Evolutionary conservation across 768 basidiomycete genomes (phyloP), one percentile per base, ranked within the genome.

Genomic region (Pulveroboletus sp.): DNA sequence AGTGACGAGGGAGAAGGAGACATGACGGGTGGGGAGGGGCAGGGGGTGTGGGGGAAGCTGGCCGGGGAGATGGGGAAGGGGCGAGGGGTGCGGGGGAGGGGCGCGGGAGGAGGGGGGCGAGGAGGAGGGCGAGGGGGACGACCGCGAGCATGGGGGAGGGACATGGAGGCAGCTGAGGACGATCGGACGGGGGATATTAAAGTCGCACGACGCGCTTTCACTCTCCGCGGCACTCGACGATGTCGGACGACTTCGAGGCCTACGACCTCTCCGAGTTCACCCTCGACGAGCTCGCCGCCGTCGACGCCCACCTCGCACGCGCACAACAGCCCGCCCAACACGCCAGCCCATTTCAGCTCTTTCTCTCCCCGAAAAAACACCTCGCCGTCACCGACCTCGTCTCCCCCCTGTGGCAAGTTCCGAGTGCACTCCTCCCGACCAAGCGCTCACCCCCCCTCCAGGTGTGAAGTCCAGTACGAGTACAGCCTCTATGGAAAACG

Each of bases 401-500:
- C 26, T 69, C 76, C 11, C 81, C 81, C 8, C 65, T 79, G 4
- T 89, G 85, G 86, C 84, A 65, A 49, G 86, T 84, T 65, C 74
- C 50, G 13, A 15, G 1, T 27, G 9, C 3, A 9, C 28, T 26
- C 10, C 3, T 32, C 6, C 13, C 1, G 7, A n/a, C n/a, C n/a
- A n/a, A n/a, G n/a, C n/a, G 15, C 53, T 61, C 46, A 48, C 27
- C 41, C 28, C 18, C 33, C 13, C 48, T n/a, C n/a, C 32, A 89
- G 88, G 88, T 90, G 88, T 59, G 88, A 89, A 60, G 76, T 88
- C 6, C 86, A 89, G 62, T 82, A 79, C 62, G 86, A 90, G 56
- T 90, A 90, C 59, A 79, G 85, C 3, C 70, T 89, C 36, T 78
- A 79, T 28, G 83, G 84, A 51, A 71, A 69, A 50, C 74, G 85